phyloP scores from a whole-genome alignment of 805 yeast genomes.

The Priceomyces castillae region DNA sequence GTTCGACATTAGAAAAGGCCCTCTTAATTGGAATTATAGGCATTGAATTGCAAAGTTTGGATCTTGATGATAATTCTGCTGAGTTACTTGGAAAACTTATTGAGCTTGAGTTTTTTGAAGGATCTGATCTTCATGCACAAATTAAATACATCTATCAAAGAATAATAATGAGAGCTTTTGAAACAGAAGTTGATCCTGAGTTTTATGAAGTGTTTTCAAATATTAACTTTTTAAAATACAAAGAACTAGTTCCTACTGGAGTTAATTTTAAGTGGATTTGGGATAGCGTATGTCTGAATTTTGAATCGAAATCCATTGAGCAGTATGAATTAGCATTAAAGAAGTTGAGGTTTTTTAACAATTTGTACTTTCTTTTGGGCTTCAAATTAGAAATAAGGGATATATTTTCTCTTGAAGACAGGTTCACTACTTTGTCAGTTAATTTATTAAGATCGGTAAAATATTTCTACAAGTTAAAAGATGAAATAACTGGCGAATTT shows the following conservation, averaged over 20 bases:
- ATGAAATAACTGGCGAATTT: slow-evolving; percentile 34
- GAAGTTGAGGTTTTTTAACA: slow-evolving; percentile 30
- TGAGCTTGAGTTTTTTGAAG: neutral
- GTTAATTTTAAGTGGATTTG: slow-evolving; percentile 15
- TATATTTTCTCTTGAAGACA: slow-evolving; percentile 18
- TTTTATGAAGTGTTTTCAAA: slow-evolving; percentile 19
- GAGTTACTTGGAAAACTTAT: neutral
- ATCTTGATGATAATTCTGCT: neutral
- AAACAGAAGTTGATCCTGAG: slow-evolving; percentile 10
- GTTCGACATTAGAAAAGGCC: neutral
- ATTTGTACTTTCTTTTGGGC: slow-evolving; percentile 11
- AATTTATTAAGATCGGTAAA: slow-evolving; percentile 21
- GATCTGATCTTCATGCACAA: neutral
- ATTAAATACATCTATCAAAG: neutral
- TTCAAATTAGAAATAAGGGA: slow-evolving; percentile 9
- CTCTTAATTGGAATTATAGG: neutral
- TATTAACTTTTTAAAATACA: slow-evolving; percentile 15
- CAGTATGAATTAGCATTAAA: slow-evolving; percentile 15
- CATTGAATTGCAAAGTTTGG: neutral
- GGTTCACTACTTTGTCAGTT: slow-evolving; percentile 18
- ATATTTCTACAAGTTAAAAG: slow-evolving; percentile 44
- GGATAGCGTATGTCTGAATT: slow-evolving; percentile 14
- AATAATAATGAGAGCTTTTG: slow-evolving; percentile 2
- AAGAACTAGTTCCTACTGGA: slow-evolving; percentile 6
- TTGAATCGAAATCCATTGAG: slow-evolving; percentile 20